Evolutionary conservation across 2,329 filamentous ascomycete genomes (phyloP), one percentile per base, ranked within the genome.

Genomic region (Hypocreales sp.): DNA sequence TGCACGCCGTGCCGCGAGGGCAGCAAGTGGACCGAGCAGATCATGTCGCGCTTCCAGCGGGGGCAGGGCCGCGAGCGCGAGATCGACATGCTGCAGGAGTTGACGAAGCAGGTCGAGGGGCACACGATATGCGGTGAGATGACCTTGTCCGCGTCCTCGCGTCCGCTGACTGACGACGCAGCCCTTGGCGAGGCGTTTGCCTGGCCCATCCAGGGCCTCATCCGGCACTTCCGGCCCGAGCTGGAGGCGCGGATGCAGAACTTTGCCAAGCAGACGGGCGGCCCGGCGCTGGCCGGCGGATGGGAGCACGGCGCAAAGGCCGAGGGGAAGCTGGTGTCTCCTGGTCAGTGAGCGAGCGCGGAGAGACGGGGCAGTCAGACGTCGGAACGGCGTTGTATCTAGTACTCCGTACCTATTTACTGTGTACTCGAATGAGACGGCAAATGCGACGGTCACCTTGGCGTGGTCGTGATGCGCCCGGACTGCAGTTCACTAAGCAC

Each of bases 1-100:
- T 98, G 90, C 66, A 98, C 90, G 32, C 90, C 90, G n/a, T 98
- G 90, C 70, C 80, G 90, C 51, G 90, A 98, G 62, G 90, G 90
- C 40, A 92, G 79, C 65, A 94, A 92, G 64, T 98, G 90, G 90
- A 94, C 87, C 8, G 80, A 92, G 58, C 86, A 98, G 66, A 95
- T 98, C 56, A 95, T 98, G 90, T 66, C 79, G 56, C 79, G 90
- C 31, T 92, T 98, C 44, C 84, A 92, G 65, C 79, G 80, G 55
- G 90, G 90, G 33, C 73, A 82, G 56, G 90, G 81, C 34, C 75
- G 81, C 36, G 74, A 78, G 55, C 71, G 90, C 35, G 90, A 98
- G 61, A 98, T 98, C 52, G 90, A 98, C 55, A 98, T 98, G 90
- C 71, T 98, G 40, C 90, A 94, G 63, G 90, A 98, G 65, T 63